Conservation (phyloP, 345 rosid species). For the Ricinus communis region DNA sequence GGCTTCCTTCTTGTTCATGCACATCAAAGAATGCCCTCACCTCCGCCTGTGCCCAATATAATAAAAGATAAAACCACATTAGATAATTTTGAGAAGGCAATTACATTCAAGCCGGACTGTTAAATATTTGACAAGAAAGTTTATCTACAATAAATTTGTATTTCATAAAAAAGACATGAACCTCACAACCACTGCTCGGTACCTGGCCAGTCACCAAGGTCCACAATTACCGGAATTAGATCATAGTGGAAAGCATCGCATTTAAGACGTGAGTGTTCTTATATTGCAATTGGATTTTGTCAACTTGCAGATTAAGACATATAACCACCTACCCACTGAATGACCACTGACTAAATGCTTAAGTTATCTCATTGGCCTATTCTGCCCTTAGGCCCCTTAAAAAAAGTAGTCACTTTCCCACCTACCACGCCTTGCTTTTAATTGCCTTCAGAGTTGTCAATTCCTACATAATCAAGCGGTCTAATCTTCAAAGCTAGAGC, state of each 20-base stretch:
- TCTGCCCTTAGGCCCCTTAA: neutral
- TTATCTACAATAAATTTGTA: neutral
- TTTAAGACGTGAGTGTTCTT: neutral
- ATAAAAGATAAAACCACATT: neutral
- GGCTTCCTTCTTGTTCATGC: constrained; percentile 36
- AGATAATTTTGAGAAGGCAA: no score
- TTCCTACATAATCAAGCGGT: constrained; percentile 1
- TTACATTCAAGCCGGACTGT: neutral
- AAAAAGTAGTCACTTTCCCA: constrained; percentile 15
- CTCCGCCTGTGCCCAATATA: constrained; percentile 28
- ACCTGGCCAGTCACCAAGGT: neutral
- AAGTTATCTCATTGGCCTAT: neutral
- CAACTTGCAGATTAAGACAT: constrained; percentile 4
- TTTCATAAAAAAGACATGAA: neutral
- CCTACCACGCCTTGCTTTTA: constrained; percentile 24
- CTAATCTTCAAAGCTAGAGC: neutral
- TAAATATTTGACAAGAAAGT: neutral
- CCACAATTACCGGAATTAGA: neutral
- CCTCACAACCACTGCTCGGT: neutral
- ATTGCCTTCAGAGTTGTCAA: neutral
- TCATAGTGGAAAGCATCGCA: neutral
- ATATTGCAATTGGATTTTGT: neutral
- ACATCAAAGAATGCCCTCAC: constrained; percentile 35
- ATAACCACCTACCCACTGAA: constrained; percentile 13
- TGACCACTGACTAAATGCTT: neutral